Base-by-base conservation (phyloP, 306 rosid genomes). In the Medicago arabica region DNA sequence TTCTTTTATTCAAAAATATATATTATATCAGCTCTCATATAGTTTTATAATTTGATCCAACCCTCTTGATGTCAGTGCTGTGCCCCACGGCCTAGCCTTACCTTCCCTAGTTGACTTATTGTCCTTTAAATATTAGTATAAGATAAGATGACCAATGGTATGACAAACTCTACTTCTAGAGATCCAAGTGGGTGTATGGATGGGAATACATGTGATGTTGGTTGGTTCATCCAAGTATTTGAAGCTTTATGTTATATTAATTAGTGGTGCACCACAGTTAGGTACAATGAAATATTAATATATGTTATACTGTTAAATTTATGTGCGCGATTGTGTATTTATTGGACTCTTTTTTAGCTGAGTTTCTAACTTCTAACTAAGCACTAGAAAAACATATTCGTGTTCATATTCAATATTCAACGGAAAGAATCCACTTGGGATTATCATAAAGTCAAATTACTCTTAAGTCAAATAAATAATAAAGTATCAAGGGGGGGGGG, bases 361-460 rank as follows among this genome's bases (percentile, higher is more conserved):
- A 38, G 15, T 39, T 34, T 61, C 43, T 57, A 23, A 75, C 15
- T 25, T 55, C 31, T 34, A 25, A 76, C 11, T 53, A 77, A 38
- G 28, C 64, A 11, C 65, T 53, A 4, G 10, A 62, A 75, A 71
- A 16, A 66, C 60, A 70, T 55, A 36, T 53, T 1, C 16, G n/a
- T 74, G 11, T 69, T 59, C 18, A 53, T 40, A 76, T 74, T 77
- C 64, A 41, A 19, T 14, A 55, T 34, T 34, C 15, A 51, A 71
- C 50, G 19, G 51, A 69, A n/a, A 57, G 63, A 8, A 36, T 72
- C 87, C 71, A 62, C 78, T 78, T 66, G 84, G 73, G 75, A 46
- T 67, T 72, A 7, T 15, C 57, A 13, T 61, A 31, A 61, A 61
- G 43, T 55, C 61, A 53, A 53, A 53, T 53, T 53, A 53, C 12